Evolutionary conservation across 2,329 filamentous ascomycete genomes (phyloP), one percentile per base, ranked within the genome.

Genomic region (Ophiocordyceps camponoti-rufipedis): DNA sequence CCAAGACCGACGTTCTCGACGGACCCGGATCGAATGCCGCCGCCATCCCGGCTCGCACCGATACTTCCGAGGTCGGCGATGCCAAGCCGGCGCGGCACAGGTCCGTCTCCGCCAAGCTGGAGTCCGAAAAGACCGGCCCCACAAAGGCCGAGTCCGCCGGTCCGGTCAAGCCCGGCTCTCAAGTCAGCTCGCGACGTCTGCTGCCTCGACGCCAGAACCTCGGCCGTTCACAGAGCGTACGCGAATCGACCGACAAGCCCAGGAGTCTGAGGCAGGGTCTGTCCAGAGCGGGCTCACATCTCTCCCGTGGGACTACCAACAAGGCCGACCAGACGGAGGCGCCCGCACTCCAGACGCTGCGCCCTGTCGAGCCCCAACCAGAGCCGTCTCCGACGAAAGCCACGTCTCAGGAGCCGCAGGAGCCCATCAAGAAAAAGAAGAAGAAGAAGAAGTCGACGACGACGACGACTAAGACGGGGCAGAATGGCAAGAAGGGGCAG

Each of bases 181-280:
- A 80, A 50, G 67, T 75, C n/a, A 80, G 80, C 52, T 78, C 78
- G 14, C 68, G 77, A 51, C 71, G 77, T 48, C 77, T 80, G 67
- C 66, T 80, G 4, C 67, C 71, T 3, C 68, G 51, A 45, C 57
- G 56, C 6, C 62, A 71, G 28, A 50, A 72, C 16, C 42, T 64
- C 50, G 67, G 58, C 44, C 60, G 60, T 41, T 67, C 72, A 44
- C 63, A 69, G 45, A 59, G 55, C 31, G 53, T 67, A 4, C 55
- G 60, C 23, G 60, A 69, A 16, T 51, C 60, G 14, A 56, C 63
- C 0, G 64, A 68, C 32, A 64, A 61, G 43, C 60, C 62, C 5
- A 60, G 54, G 44, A 70, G 58, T 50, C 68, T 63, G 48, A 71
- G 65, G 51, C 53, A 59, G 38, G 52, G 55, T 1, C 44, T 60